phyloP scores from a whole-genome alignment of 768 basidiomycete species.

The Chalciporus chontae region DNA sequence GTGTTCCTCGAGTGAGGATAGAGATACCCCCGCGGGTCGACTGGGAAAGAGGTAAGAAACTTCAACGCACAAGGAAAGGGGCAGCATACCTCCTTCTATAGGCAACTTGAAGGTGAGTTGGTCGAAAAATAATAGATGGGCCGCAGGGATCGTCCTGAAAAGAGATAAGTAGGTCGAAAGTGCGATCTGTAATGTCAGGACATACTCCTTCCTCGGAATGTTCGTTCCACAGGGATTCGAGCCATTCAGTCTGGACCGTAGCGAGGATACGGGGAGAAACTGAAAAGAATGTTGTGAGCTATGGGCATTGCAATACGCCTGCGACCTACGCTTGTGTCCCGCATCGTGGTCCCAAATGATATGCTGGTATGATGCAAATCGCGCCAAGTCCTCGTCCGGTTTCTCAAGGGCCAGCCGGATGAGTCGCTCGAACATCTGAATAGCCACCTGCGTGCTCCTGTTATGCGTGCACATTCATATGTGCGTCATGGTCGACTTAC shows the following conservation, averaged over 20 bases:
- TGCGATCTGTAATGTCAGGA: background rate
- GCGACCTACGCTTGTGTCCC: conserved; percentile 37
- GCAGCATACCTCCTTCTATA: conserved; percentile 40
- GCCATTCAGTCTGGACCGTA: conserved; percentile 44
- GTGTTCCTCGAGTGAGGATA: conserved; percentile 40
- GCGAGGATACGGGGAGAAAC: conserved; percentile 31
- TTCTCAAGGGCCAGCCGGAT: conserved; percentile 37
- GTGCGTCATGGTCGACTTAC: conserved; percentile 11
- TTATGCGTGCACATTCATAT: background rate
- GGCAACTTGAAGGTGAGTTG: conserved; percentile 37
- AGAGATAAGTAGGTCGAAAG: background rate
- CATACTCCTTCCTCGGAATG: conserved; percentile 7
- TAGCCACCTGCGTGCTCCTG: conserved; percentile 10
- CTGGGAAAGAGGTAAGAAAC: conserved; percentile 27
- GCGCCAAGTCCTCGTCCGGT: conserved; percentile 36
- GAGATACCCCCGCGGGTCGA: conserved; percentile 37
- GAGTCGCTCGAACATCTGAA: conserved; percentile 33
- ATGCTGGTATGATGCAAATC: conserved; percentile 53
- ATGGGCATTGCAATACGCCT: background rate
- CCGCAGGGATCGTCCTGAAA: conserved; percentile 24
- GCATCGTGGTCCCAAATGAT: conserved; percentile 47
- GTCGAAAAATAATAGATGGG: conserved; percentile 43
- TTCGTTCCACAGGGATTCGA: conserved; percentile 46
- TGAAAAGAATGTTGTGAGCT: conserved; percentile 15
- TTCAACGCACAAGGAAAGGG: background rate